phyloP scores from a whole-genome alignment of 2,329 filamentous ascomycete species.

The Ophiocordyceps robertsii region DNA sequence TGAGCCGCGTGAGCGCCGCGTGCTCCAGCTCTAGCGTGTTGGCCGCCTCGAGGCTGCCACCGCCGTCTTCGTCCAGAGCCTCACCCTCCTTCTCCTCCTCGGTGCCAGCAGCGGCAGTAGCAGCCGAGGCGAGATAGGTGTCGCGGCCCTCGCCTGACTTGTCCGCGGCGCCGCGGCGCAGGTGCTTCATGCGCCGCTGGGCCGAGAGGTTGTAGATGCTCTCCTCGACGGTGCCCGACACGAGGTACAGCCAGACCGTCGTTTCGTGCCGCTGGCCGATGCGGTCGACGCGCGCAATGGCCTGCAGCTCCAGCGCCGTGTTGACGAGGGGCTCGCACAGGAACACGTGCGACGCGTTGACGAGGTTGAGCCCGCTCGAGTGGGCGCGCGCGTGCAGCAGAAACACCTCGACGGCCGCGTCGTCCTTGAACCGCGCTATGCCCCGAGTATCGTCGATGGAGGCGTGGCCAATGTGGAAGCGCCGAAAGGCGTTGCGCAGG shows the following conservation, averaged over 20 bases:
- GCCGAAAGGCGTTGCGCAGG: constrained; percentile 53
- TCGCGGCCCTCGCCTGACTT: constrained; percentile 21
- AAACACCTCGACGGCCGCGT: constrained; percentile 66
- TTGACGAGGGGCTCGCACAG: constrained; percentile 84
- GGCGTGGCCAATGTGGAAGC: constrained; percentile 60
- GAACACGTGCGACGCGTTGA: constrained; percentile 89
- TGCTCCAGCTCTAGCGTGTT: constrained; percentile 76
- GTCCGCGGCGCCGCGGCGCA: constrained; percentile 31
- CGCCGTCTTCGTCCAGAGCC: constrained; percentile 25
- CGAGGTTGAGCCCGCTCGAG: constrained; percentile 77
- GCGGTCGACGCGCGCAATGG: constrained; percentile 85
- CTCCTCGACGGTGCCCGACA: constrained; percentile 85
- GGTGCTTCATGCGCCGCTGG: constrained; percentile 62
- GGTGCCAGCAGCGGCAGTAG: no score
- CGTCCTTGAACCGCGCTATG: constrained; percentile 62
- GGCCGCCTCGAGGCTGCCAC: constrained; percentile 59
- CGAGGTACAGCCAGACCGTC: constrained; percentile 88
- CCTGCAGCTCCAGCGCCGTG: constrained; percentile 85
- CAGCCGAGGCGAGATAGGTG: no score
- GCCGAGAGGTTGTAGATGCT: constrained; percentile 84
- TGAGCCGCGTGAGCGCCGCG: constrained; percentile 53
- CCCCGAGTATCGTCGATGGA: constrained; percentile 57
- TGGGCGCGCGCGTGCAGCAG: constrained; percentile 81
- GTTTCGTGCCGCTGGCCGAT: constrained; percentile 84
- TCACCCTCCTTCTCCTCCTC: no score